Evolutionary conservation across 257 asterid genomes (phyloP).

Genomic region (Fraxinus pennsylvanica): DNA sequence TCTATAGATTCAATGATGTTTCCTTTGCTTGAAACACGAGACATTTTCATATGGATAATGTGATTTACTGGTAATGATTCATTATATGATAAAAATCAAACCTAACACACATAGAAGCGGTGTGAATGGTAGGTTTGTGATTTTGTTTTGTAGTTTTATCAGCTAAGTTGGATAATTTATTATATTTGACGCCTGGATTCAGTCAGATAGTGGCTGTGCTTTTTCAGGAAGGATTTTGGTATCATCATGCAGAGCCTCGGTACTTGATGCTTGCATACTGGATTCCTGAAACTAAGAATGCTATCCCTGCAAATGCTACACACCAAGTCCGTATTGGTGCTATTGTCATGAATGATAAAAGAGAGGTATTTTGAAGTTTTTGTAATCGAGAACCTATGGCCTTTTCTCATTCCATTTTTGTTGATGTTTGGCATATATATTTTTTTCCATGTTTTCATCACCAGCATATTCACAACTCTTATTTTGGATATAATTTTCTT

Average conservation of each 20-base stretch:
- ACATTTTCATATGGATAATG: background rate
- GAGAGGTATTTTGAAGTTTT: conserved; percentile 49
- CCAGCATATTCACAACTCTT: background rate
- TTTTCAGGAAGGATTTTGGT: conserved; percentile 73
- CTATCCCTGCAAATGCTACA: conserved; percentile 73
- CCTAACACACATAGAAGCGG: conserved; percentile 7
- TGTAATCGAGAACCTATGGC: background rate
- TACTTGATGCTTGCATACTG: conserved; percentile 74
- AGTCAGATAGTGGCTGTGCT: conserved; percentile 14
- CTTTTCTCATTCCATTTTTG: background rate
- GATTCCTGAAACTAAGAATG: conserved; percentile 56
- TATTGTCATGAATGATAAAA: conserved; percentile 63
- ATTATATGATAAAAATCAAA: background rate
- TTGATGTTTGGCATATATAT: background rate
- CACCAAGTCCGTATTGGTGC: conserved; percentile 72
- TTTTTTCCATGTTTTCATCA: background rate
- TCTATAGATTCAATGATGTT: background rate
- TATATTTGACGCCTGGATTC: background rate
- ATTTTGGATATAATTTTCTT: background rate
- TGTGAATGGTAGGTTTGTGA: background rate
- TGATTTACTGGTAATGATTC: background rate
- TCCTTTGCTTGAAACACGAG: background rate
- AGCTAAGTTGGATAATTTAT: background rate
- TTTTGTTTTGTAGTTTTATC: conserved; percentile 1
- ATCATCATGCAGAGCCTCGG: conserved; percentile 82